These are phyloP conservation scores for Aspergillus carbonarius DNA, from an alignment of 2,329 filamentous ascomycete genomes.

Conservation along the genomic window DNA sequence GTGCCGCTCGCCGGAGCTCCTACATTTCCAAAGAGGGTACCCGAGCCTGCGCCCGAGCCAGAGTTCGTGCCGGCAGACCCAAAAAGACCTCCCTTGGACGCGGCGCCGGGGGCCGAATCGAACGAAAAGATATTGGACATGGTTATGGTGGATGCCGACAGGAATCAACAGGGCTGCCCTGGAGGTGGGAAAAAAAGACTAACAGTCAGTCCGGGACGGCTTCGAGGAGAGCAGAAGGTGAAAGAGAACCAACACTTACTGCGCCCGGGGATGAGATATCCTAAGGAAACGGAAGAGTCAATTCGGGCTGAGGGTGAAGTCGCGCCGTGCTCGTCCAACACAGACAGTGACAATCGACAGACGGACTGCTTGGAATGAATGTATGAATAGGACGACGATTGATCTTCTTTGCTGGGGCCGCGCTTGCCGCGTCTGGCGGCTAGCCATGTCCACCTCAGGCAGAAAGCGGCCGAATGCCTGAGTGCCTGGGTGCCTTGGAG, in stretches of 20 bases:
- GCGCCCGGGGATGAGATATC: conserved; percentile 18
- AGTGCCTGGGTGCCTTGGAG: background rate
- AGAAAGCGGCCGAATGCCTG: background rate
- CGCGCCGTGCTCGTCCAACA: conserved; percentile 1
- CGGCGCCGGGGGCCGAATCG: conserved; percentile 38
- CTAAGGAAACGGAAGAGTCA: background rate
- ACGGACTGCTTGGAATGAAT: background rate
- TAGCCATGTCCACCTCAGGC: conserved; percentile 9
- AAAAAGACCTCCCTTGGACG: conserved; percentile 35
- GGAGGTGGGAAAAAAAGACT: conserved; percentile 17
- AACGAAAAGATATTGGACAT: conserved; percentile 41
- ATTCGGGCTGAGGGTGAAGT: conserved; percentile 3
- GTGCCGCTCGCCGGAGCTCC: conserved; percentile 34
- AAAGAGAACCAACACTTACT: conserved; percentile 19
- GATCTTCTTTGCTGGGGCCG: conserved; percentile 1
- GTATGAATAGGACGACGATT: background rate
- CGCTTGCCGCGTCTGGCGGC: conserved; percentile 21
- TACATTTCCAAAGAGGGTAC: conserved; percentile 45
- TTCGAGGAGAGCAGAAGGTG: background rate
- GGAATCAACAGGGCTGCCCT: conserved; percentile 26
- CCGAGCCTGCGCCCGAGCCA: conserved; percentile 23
- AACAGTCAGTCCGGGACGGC: conserved; percentile 7
- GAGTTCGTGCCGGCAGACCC: conserved; percentile 31
- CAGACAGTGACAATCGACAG: conserved; percentile 4
- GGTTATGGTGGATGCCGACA: conserved; percentile 19